Evolutionary conservation across 2,329 filamentous ascomycete genomes (phyloP), one percentile per base, ranked within the genome.

Genomic region (Aspergillus fumigatus): DNA sequence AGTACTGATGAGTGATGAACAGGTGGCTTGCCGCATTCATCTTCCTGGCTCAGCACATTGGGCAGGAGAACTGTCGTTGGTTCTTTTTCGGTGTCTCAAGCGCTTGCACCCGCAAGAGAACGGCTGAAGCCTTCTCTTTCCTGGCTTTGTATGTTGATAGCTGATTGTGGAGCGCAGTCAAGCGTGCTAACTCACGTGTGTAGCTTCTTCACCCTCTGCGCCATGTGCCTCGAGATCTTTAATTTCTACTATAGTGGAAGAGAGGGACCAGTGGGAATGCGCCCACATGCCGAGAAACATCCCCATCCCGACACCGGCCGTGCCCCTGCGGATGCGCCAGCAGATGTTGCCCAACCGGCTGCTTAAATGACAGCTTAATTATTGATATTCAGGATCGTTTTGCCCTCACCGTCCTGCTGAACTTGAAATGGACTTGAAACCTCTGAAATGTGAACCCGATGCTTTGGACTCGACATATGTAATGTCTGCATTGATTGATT

Each of bases 171-270:
- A 19, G 29, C 27, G 32, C 32, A 7, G 14, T 38, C 14, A 17
- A 14, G 5, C 7, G 14, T 17, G 32, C 32, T 38, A 38, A 38
- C 32, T 17, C 14, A 17, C 6, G 32, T 21, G 41, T 38, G 17
- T 23, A 62, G 59, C 50, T 60, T 60, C 55, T 62, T 52, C 52
- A 54, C 53, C 1, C 48, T 62, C 38, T 59, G 55, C 48, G 55
- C 52, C 38, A n/a, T 62, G 38, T 60, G 58, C 47, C 40, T 62
- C 32, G 59, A 62, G 56, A 60, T 52, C 27, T 50, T 52, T 29
- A 62, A 62, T 50, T 19, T 62, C 11, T 62, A 56, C 41, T 32
- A 55, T 21, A 23, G 54, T 19, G 38, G 48, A 26, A 43, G 25
- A 29, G 23, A 21, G 38, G 17, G 11, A 26, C 19, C 19, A 9